Evolutionary conservation across 1,284 basidiomycete genomes (phyloP), one percentile per base, ranked within the genome.

Genomic region (Ustilago sp.): DNA sequence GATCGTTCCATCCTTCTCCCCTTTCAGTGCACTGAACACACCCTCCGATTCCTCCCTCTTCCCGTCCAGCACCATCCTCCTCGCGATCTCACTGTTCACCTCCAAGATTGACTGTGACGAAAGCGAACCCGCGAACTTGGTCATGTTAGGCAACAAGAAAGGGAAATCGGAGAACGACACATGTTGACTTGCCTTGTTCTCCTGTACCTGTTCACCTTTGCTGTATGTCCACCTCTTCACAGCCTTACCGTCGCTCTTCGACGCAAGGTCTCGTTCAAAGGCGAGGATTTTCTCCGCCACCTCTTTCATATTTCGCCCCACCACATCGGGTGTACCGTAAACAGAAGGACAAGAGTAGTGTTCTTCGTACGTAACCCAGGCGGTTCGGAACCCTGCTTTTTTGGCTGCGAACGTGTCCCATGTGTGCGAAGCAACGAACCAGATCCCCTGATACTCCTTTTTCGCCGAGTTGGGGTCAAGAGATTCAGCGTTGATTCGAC

Each of bases 291-390:
- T 67, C 31, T 67, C 69, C 0, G 80, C 70, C 4, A 68, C 74
- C 11, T 82, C 79, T 15, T 64, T 77, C 13, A 83, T 34, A 32
- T 83, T 66, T 8, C 67, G 47, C 2, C 71, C 81, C 2, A 81
- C 67, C 7, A 82, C 63, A 51, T 83, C 80, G 0, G 80, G 81
- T 7, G 38, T 72, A n/a, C 73, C 71, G 52, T 80, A 82, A 28
- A 83, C 73, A 5, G 55, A 75, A 28, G 70, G 53, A 51, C 68
- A 73, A 2, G 61, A 62, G 55, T 73, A 74, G 55, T 76, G 76
- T 53, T 83, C 81, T 63, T 83, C 81, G 61, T 83, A 80, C 9
- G 70, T 67, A 9, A 83, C 79, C 81, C 81, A 83, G 6, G 74
- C 76, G 4, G 80, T 82, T 12, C 73, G 64, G 63, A 83, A 83